These are phyloP conservation scores for Lachnellula arida DNA, from an alignment of 2,329 filamentous ascomycete genomes.

Conservation along the genomic window DNA sequence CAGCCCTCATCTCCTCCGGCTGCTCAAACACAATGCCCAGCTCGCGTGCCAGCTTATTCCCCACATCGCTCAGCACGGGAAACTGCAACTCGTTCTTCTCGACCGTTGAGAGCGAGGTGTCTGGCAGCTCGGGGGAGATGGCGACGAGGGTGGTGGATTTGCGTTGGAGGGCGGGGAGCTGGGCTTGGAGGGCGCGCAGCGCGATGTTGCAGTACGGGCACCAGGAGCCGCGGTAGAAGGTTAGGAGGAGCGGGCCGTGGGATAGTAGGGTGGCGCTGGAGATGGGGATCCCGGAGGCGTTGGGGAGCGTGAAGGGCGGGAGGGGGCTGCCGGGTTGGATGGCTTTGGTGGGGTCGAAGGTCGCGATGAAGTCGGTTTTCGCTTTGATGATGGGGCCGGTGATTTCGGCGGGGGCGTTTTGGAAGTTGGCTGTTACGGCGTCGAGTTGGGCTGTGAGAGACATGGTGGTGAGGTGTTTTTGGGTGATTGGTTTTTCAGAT, in stretches of 20 bases:
- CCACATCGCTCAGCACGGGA: conserved; percentile 38
- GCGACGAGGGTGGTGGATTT: conserved; percentile 39
- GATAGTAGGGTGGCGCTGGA: conserved; percentile 31
- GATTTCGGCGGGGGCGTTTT: conserved; percentile 10
- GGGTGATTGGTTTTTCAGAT: neutral
- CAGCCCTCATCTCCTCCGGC: conserved; percentile 25
- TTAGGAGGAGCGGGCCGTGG: conserved; percentile 36
- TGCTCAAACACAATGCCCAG: conserved; percentile 36
- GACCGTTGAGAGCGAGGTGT: conserved; percentile 33
- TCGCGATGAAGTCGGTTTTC: conserved; percentile 6
- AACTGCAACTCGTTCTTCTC: conserved; percentile 40
- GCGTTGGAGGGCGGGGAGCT: conserved; percentile 34
- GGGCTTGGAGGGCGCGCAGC: conserved; percentile 34
- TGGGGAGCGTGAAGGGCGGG: conserved; percentile 33
- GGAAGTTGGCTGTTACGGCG: conserved; percentile 9
- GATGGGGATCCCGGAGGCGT: conserved; percentile 34
- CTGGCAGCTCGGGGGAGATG: conserved; percentile 39
- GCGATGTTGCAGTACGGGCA: conserved; percentile 43
- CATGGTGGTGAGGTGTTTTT: conserved; percentile 5
- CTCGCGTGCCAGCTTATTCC: conserved; percentile 33
- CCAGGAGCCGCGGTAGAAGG: conserved; percentile 45
- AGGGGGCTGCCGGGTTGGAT: conserved; percentile 34
- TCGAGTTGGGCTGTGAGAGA: conserved; percentile 13
- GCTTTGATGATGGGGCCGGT: conserved; percentile 12
- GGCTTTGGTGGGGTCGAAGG: conserved; percentile 18